Evolutionary conservation across 176 grass and related monocot genomes (phyloP), one percentile per base, ranked within the genome.

Genomic region (Triticum dicoccoides): DNA sequence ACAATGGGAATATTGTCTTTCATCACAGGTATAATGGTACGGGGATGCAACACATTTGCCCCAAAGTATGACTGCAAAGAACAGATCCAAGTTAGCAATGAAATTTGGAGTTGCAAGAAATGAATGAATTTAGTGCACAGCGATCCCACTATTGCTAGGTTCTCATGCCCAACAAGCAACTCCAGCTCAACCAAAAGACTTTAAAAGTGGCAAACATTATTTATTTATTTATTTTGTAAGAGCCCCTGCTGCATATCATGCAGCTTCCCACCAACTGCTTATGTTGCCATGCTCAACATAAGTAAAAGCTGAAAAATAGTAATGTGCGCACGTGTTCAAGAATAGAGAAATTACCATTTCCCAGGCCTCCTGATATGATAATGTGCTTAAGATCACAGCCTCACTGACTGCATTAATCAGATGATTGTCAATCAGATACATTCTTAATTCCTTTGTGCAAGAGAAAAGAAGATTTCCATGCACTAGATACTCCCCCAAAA

Each of bases 281-380:
- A 67, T 15, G 49, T 30, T 3, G 5, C 25, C 42, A 29, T 81
- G 61, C 29, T 68, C 37, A 51, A 68, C 30, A n/a, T 61, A 61
- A 70, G 14, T 54, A 80, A 25, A 59, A 68, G 70, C 54, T 59
- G 67, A 80, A 38, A 59, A 51, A 54, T 18, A 42, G 14, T 38
- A 44, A 41, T 66, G 58, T 18, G 34, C 23, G 73, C 65, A 90
- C 5, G 5, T 66, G 34, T 29, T 11, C 30, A 90, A 88, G 58
- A 73, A 78, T 86, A 62, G 34, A 86, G 65, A 89, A 39, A 77
- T 91, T 86, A 99, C 97, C 94, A 99, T 99, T 99, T 99, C 97
- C 97, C 97, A 99, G 47, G 94, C 97, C 89, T 99, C 97, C 77
- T 99, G 97, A 87, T 99, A 99, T 8, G 97, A 99, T 79, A 99